phyloP scores from a whole-genome alignment of 2,329 filamentous ascomycete genomes.

The Hypoxylon sp. region DNA sequence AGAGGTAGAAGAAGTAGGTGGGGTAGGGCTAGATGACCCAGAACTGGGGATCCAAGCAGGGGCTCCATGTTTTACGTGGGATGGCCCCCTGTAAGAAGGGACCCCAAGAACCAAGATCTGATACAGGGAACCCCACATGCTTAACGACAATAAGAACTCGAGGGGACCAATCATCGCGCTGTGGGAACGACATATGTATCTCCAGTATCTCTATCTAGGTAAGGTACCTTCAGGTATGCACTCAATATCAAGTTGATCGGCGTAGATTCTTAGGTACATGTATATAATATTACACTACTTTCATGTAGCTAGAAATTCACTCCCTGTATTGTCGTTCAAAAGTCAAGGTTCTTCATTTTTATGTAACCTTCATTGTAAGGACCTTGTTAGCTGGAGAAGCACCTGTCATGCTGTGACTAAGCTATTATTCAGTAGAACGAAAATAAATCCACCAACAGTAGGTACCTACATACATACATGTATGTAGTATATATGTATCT shows the following conservation, averaged over 20 bases:
- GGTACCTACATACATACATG: too few species aligned
- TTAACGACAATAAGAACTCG: conserved; percentile 12
- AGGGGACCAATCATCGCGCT: conserved; percentile 14
- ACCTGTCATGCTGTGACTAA: not conserved
- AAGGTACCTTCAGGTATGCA: not conserved
- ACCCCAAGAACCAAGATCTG: conserved; percentile 18
- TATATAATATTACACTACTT: too few species aligned
- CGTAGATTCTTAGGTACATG: too few species aligned
- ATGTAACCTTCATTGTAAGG: too few species aligned
- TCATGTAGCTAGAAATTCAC: not conserved
- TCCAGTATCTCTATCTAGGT: not conserved
- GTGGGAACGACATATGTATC: conserved; percentile 1
- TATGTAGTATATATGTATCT: too few species aligned
- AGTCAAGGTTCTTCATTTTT: not conserved
- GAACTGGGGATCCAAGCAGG: conserved; percentile 18
- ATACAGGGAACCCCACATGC: conserved; percentile 21
- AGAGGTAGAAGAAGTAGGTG: conserved; percentile 22
- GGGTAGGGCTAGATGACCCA: conserved; percentile 23
- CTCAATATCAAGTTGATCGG: not conserved
- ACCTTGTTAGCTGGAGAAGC: too few species aligned
- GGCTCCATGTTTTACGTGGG: conserved; percentile 24
- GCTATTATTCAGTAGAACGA: not conserved
- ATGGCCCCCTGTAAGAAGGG: conserved; percentile 21
- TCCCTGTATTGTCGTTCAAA: not conserved
- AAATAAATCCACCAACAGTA: not conserved